Evolutionary conservation across 331 rosid genomes (phyloP).

Genomic region (Rosa hybrid): DNA sequence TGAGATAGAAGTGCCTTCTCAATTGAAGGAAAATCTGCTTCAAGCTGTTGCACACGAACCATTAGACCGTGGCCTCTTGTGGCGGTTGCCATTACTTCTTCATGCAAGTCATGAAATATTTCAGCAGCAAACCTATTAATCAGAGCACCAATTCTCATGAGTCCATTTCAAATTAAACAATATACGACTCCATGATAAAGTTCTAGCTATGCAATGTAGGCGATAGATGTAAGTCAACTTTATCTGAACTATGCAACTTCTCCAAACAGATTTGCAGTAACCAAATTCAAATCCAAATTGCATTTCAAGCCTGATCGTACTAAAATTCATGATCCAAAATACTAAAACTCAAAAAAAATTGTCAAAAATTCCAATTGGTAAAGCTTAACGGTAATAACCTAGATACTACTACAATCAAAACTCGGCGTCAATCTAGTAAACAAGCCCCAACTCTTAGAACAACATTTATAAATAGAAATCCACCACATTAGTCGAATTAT

Average conservation of each 20-base stretch:
- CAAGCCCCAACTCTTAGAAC: neutral
- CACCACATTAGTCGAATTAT: conserved; percentile 14
- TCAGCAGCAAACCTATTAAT: conserved; percentile 83
- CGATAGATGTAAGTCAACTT: neutral
- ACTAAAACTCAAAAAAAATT: neutral
- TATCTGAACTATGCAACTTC: neutral
- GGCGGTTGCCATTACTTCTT: conserved; percentile 88
- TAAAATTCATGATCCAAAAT: neutral
- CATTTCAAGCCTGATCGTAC: neutral
- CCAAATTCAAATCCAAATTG: neutral
- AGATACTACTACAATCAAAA: neutral
- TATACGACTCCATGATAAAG: neutral
- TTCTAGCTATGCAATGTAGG: neutral
- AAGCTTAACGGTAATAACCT: neutral
- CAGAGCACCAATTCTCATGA: neutral
- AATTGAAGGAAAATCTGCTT: conserved; percentile 86
- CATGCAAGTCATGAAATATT: conserved; percentile 91
- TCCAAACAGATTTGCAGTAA: neutral
- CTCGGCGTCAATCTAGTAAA: conserved; percentile 8
- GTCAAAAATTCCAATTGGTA: neutral
- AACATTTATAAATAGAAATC: neutral
- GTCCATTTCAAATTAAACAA: neutral
- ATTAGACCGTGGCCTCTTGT: conserved; percentile 82
- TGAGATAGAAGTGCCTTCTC: conserved; percentile 81
- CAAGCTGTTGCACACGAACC: conserved; percentile 92